phyloP scores from a whole-genome alignment of 345 rosid species.

The Isatis tinctoria region DNA sequence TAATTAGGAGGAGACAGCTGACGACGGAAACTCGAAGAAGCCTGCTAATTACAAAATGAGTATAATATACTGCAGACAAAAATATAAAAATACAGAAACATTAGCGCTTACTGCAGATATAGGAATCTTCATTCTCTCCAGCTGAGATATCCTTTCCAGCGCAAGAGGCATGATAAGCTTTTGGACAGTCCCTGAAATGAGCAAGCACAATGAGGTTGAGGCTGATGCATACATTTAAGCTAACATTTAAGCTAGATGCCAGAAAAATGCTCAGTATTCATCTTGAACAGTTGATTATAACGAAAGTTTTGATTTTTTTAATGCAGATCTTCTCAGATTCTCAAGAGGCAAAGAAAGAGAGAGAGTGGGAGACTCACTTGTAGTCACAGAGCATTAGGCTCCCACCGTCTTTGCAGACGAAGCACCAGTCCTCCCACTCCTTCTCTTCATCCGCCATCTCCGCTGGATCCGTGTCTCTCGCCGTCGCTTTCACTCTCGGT shows the following conservation, averaged over 20 bases:
- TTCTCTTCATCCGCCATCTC: slow-evolving; percentile 7
- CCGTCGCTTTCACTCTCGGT: background rate
- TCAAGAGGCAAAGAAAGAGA: background rate
- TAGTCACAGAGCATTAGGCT: slow-evolving; percentile 25
- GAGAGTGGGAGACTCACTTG: slow-evolving; percentile 8
- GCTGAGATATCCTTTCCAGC: background rate
- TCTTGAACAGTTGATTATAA: background rate
- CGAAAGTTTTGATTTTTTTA: background rate
- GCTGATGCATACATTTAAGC: background rate
- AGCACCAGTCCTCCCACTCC: slow-evolving; percentile 34
- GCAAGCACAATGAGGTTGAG: background rate
- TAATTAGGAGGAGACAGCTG: background rate
- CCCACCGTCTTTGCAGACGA: slow-evolving; percentile 36
- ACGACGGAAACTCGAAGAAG: background rate
- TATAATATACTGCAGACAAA: background rate
- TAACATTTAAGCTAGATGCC: background rate
- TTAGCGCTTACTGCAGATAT: slow-evolving; percentile 23
- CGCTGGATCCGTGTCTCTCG: background rate
- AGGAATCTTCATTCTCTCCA: slow-evolving; percentile 5
- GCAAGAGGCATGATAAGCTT: slow-evolving; percentile 31
- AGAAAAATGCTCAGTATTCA: background rate
- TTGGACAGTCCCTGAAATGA: slow-evolving; percentile 27
- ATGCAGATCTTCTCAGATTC: background rate
- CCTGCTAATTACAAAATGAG: slow-evolving; percentile 1
- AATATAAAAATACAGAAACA: background rate